Conservation (phyloP, 2,329 filamentous ascomycete genomes). For the Arthroderma sp. region DNA sequence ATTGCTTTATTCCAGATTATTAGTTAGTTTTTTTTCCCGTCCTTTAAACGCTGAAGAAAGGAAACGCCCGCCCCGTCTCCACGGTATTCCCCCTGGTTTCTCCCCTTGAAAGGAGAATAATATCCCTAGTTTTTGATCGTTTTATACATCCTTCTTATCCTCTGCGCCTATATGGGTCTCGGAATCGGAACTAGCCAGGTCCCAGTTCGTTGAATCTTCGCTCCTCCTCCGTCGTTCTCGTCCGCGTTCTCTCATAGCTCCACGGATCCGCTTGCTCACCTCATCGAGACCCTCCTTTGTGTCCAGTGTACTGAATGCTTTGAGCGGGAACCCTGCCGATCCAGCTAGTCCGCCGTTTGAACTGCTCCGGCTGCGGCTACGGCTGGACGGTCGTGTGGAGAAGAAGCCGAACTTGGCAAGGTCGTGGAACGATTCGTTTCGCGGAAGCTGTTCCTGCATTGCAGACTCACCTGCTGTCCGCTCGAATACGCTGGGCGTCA, state of each 20-base stretch:
- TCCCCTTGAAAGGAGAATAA: no score
- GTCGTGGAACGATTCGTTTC: conserved; percentile 89
- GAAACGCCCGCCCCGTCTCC: no score
- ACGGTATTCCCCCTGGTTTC: no score
- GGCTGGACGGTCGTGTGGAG: conserved; percentile 71
- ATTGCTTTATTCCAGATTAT: no score
- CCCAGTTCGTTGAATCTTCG: conserved; percentile 28
- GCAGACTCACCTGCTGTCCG: background rate
- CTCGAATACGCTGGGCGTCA: background rate
- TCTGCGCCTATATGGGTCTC: conserved; percentile 24
- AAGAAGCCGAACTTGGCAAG: conserved; percentile 81
- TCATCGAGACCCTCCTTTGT: conserved; percentile 63
- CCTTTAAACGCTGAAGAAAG: no score
- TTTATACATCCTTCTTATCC: conserved; percentile 22
- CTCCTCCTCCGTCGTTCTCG: conserved; percentile 43
- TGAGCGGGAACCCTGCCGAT: conserved; percentile 50
- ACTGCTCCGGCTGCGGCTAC: conserved; percentile 51
- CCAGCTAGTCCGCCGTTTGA: conserved; percentile 52
- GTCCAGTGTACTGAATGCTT: conserved; percentile 54
- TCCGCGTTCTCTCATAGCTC: conserved; percentile 69
- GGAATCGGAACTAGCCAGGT: conserved; percentile 26
- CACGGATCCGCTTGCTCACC: conserved; percentile 69
- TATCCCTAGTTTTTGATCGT: no score
- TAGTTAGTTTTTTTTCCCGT: no score
- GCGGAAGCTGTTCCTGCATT: conserved; percentile 46